Percentiles rank a stretch among this genome's conserved stretches.
These are phyloP conservation scores for Xerocomellus chrysenteron DNA, from an alignment of 768 basidiomycete genomes.

Conservation along the genomic window DNA sequence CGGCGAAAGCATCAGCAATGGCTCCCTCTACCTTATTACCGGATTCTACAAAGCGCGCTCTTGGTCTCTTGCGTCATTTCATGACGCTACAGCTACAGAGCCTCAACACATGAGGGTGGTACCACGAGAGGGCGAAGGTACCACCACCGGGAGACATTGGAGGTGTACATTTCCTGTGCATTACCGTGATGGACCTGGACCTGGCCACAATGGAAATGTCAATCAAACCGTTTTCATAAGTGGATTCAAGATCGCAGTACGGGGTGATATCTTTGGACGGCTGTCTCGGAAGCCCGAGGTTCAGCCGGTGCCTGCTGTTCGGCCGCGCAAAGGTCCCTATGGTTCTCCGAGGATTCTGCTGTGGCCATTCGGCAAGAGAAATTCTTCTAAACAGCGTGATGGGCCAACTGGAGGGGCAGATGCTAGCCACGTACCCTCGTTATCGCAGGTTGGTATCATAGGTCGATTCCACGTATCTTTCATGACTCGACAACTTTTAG, in stretches of 20 bases:
- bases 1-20: no score
- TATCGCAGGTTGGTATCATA: conserved; percentile 5
- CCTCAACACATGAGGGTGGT: no score
- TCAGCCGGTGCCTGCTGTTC: background rate
- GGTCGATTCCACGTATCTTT: background rate
- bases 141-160: background rate
- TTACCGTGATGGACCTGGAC: no score
- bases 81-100: no score
- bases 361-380: background rate
- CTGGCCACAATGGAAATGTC: no score
- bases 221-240: no score
- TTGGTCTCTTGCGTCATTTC: no score
- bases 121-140: background rate
- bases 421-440: background rate
- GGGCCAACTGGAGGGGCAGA: background rate
- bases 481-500: background rate
- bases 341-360: background rate
- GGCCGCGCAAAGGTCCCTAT: background rate
- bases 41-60: no score
- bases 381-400: background rate
- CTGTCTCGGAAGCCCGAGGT: background rate
- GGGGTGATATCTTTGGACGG: background rate
- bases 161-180: no score
- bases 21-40: no score
- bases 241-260: no score